A percentile compares a stretch with the other conserved stretches of the same genome.
phyloP scores from a whole-genome alignment of 345 rosid genomes.

The Hibiscus mutabilis region DNA sequence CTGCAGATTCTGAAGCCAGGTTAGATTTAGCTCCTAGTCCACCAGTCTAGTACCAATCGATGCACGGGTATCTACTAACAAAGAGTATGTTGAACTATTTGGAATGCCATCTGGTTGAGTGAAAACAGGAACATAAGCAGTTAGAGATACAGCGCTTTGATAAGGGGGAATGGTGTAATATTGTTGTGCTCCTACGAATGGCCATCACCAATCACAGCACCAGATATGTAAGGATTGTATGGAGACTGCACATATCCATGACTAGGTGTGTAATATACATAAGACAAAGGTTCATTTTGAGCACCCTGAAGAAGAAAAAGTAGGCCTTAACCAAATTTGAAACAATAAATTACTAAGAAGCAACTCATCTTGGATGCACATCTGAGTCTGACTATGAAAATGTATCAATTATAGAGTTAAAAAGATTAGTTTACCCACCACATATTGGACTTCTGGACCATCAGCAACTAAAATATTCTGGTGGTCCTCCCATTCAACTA shows the following conservation, averaged over 20 bases:
- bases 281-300: conserved; percentile 74
- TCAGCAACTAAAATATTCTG: conserved; percentile 66
- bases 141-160: conserved; percentile 49
- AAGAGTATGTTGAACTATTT: conserved; percentile 34
- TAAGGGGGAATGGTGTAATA: conserved; percentile 56
- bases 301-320: conserved; percentile 51
- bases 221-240: conserved; percentile 87
- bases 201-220: conserved; percentile 64
- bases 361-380: neutral
- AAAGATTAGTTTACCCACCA: conserved; percentile 30
- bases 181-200: conserved; percentile 57
- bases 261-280: conserved; percentile 71
- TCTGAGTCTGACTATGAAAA: neutral
- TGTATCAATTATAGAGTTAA: neutral
- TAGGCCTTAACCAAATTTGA: neutral
- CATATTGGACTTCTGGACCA: conserved; percentile 72
- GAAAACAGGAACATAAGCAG: conserved; percentile 46
- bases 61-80: conserved; percentile 41
- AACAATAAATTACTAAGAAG: neutral
- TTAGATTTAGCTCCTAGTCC: conserved; percentile 43
- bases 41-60: conserved; percentile 30
- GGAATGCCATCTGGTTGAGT: conserved; percentile 46
- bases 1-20: conserved; percentile 39
- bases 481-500: conserved; percentile 93
- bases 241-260: conserved; percentile 84